Evolutionary conservation across 1,284 basidiomycete species (phyloP).

Genomic region (Marasmius sp.): DNA sequence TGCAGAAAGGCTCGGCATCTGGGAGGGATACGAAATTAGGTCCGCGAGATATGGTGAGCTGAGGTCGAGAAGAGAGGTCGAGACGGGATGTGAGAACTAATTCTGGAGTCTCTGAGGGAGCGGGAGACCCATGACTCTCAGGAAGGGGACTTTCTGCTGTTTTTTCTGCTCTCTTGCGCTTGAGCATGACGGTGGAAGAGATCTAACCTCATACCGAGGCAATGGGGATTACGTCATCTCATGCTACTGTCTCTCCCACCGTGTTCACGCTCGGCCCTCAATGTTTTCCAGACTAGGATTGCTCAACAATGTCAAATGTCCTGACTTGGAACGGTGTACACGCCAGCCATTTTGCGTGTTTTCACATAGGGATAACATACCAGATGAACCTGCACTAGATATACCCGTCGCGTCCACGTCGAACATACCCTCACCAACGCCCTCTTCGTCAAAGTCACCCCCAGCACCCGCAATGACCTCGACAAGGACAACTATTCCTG

Average conservation of each 20-base stretch:
- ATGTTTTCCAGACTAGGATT: conserved; percentile 1
- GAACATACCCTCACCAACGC: conserved; percentile 6
- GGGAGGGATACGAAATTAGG: conserved; percentile 60
- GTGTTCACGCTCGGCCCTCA: neutral
- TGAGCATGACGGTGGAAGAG: neutral
- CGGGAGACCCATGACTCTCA: neutral
- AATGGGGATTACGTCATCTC: too few relatives aligned
- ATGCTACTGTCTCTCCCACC: too few relatives aligned
- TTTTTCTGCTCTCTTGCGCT: conserved; percentile 3
- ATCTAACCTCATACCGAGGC: too few relatives aligned
- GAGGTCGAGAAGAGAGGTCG: conserved; percentile 64
- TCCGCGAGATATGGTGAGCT: conserved; percentile 68
- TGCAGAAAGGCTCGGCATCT: conserved; percentile 57
- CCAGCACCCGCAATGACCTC: conserved; percentile 1
- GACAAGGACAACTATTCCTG: conserved; percentile 24
- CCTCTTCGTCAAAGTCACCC: conserved; percentile 7
- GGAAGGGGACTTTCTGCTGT: neutral
- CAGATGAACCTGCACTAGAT: neutral
- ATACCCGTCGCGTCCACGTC: conserved; percentile 3
- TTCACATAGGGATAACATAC: neutral
- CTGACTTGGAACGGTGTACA: neutral
- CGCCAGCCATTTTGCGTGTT: neutral
- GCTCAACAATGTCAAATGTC: neutral
- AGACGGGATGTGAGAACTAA: conserved; percentile 56
- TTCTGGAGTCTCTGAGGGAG: conserved; percentile 29